Base-by-base conservation (phyloP, 2,329 filamentous ascomycete species). In the Alternaria sp. region DNA sequence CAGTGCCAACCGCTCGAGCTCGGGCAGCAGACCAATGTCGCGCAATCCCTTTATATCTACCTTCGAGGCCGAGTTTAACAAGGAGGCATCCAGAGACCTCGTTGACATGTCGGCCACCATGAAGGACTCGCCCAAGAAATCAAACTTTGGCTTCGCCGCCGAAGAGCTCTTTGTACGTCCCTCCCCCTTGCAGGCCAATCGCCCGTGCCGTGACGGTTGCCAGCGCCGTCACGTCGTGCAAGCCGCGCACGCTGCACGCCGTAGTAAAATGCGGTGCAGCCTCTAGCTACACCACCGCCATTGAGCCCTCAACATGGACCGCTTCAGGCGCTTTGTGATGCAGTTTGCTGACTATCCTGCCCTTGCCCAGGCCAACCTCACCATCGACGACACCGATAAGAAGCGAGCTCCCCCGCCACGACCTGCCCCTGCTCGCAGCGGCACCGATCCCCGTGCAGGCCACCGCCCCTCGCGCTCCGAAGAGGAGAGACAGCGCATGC, bases 141-240 rank as follows among this genome's bases (percentile, higher is more conserved):
- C 82, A 57, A 83, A 75, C 43, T 79, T 82, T 68, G 83, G 81
- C 63, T 74, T 71, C 58, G 85, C 88, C 61, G 87, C 89, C 53
- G 89, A 91, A 69, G 90, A 93, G 66, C 86, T 94, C 64, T 94
- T 94, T 83, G 92, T 94, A 90, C 78, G 92, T 91, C 62, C 54
- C 43, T 62, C 53, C 65, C 60, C 66, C 64, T 60, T 62, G 61
- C 61, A 55, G 51, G 18, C 33, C 44, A 58, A 58, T 44, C 18
- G 18, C 44, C 33, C 15, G 33, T 66, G 64, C 60, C 44, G 64
- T 60, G 63, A 64, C 66, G 55, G 62, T 53, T 59, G 58, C 58
- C 50, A 45, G 46, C 61, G 47, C 61, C 46, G 56, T 51, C 64
- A 63, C 61, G 74, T 74, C 59, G 68, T 68, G 68, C 69, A 63